Base-by-base conservation (phyloP, 164 flowering plant species). In the Liquidambar formosana region DNA sequence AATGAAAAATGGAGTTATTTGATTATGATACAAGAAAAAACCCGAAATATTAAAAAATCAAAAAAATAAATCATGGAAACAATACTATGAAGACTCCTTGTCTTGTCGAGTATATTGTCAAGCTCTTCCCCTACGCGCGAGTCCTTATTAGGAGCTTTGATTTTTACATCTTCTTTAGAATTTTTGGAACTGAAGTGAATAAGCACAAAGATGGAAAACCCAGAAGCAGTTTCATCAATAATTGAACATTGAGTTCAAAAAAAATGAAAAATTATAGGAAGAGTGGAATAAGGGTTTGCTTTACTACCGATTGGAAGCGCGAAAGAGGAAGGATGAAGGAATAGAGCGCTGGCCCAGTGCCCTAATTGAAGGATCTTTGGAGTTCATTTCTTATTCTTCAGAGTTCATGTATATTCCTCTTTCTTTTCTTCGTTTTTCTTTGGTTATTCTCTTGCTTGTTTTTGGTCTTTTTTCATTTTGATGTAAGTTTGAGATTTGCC, bases 291-390 rank as follows among this genome's bases (percentile, higher is more conserved):
- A 5, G 60, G 43, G 10, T 56, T 41, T 2, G 25, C 22, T 22
- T 33, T 13, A 23, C 57, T 80, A 80, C 88, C 77, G 63, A 71
- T 60, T 66, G 8, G 78, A 63, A 61, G 73, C 41, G 28, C 75
- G 52, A 61, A 51, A 63, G 63, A 69, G 56, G 69, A 80, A 79
- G 0, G 84, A 75, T 5, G 85, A 75, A 47, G 79, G 53, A 38
- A 85, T 70, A 4, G 88, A 68, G 9, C 79, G 83, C 70, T 87
- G 91, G 28, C 87, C 88, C 10, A 72, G 44, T 63, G 56, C 77
- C 71, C 83, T 77, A 49, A n/a, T 21, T 73, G 47, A 78, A n/a
- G 72, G 19, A 14, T 61, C 70, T 57, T 71, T 68, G 16, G 77
- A 67, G 9, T 67, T n/a, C n/a, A n/a, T n/a, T n/a, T n/a, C n/a